phyloP scores from a whole-genome alignment of 2,329 filamentous ascomycete species.

The Dactylellina leptospora region DNA sequence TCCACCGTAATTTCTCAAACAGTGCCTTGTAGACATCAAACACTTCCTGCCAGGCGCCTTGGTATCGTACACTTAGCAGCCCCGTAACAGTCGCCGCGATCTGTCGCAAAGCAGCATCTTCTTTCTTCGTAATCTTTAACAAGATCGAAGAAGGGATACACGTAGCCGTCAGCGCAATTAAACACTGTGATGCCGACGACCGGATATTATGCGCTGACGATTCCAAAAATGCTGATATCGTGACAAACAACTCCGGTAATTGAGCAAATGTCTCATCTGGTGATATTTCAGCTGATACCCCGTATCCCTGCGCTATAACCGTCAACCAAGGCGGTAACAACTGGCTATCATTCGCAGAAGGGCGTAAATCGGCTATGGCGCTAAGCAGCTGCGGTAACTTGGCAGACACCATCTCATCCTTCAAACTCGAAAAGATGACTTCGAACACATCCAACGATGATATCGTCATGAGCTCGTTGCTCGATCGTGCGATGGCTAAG shows the following conservation, averaged over 20 bases:
- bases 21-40: constrained; percentile 88
- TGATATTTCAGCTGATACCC: constrained; percentile 87
- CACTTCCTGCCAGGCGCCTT: constrained; percentile 92
- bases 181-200: constrained; percentile 90
- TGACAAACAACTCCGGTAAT: constrained; percentile 81
- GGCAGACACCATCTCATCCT: constrained; percentile 82
- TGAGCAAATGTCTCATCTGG: constrained; percentile 92
- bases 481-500: constrained; percentile 85
- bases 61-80: constrained; percentile 87
- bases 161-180: constrained; percentile 91
- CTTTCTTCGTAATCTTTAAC: constrained; percentile 86
- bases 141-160: constrained; percentile 85
- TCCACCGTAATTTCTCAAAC: constrained; percentile 87
- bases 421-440: constrained; percentile 92
- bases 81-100: constrained; percentile 76
- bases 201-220: constrained; percentile 92
- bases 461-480: constrained; percentile 96
- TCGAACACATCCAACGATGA: constrained; percentile 97
- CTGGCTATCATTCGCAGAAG: constrained; percentile 91
- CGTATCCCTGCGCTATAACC: constrained; percentile 90
- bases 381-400: constrained; percentile 80
- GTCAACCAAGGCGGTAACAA: constrained; percentile 96
- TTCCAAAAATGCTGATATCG: constrained; percentile 81
- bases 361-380: constrained; percentile 83
- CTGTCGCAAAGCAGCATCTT: constrained; percentile 88